phyloP scores from a whole-genome alignment of 768 basidiomycete genomes.

The Hygrocybe coccinea region DNA sequence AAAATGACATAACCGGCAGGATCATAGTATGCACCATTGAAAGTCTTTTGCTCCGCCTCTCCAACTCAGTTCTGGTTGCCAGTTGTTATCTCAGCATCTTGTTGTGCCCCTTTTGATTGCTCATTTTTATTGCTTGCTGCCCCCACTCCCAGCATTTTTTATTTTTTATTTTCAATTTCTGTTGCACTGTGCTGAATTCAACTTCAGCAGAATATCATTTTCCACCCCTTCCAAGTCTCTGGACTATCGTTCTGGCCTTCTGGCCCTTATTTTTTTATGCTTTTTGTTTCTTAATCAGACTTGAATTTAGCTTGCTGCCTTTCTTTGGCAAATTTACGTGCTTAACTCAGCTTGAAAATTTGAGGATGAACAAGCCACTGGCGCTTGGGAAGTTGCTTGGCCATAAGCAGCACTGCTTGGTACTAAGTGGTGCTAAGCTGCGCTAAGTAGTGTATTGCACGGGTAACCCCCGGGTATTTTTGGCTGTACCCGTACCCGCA shows the following conservation, averaged over 20 bases:
- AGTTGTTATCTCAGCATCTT: background rate
- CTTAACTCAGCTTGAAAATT: no score
- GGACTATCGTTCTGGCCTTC: background rate
- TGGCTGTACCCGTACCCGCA: no score
- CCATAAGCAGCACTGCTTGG: no score
- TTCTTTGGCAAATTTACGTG: no score
- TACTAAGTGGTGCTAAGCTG: no score
- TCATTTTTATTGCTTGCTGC: background rate
- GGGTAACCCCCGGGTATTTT: no score
- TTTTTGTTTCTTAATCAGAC: no score
- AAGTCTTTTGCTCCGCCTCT: background rate
- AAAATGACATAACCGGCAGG: background rate
- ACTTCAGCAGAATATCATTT: background rate
- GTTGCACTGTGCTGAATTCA: background rate
- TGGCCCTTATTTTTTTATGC: background rate
- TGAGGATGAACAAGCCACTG: no score
- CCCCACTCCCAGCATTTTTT: background rate
- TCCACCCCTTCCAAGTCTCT: background rate
- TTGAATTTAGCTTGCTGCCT: no score
- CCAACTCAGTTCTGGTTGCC: background rate
- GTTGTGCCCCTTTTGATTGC: background rate
- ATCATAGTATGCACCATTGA: background rate
- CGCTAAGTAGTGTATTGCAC: no score
- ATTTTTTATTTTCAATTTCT: background rate
- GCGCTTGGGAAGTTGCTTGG: no score